These are phyloP conservation scores for Xenoacremonium recifei DNA, from an alignment of 2,329 filamentous ascomycete species.

Conservation along the genomic window DNA sequence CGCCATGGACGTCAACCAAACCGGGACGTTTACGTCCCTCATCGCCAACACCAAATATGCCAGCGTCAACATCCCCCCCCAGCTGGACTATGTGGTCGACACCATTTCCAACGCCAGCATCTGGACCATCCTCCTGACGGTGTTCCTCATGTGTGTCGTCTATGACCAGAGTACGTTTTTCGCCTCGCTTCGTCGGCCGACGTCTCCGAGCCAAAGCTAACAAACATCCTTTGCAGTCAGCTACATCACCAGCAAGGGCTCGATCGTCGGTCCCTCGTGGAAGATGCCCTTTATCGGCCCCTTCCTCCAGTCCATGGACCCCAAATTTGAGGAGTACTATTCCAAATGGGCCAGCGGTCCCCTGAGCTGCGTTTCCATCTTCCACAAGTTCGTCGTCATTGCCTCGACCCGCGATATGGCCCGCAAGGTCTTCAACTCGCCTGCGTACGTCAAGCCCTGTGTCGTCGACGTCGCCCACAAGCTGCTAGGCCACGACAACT, in stretches of 20 bases:
- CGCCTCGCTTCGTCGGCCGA: neutral
- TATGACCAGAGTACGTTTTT: constrained; percentile 83
- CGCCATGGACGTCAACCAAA: constrained; percentile 56
- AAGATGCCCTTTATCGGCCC: constrained; percentile 92
- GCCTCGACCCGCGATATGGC: constrained; percentile 93
- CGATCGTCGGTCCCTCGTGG: constrained; percentile 70
- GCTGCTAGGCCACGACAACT: constrained; percentile 87
- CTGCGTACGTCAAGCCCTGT: constrained; percentile 87
- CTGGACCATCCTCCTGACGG: constrained; percentile 64
- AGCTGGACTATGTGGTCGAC: constrained; percentile 55
- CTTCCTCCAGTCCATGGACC: constrained; percentile 88
- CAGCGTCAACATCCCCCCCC: constrained; percentile 50
- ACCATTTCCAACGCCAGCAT: constrained; percentile 55
- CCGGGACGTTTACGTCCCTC: constrained; percentile 67
- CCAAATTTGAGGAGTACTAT: constrained; percentile 88
- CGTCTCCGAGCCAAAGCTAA: constrained; percentile 15
- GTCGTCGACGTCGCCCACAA: constrained; percentile 94
- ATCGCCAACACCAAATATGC: constrained; percentile 59
- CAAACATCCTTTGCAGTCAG: constrained; percentile 52
- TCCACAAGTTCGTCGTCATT: constrained; percentile 99
- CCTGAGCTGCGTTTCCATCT: constrained; percentile 95
- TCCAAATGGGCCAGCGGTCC: constrained; percentile 89
- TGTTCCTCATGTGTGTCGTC: constrained; percentile 68
- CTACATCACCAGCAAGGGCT: constrained; percentile 73
- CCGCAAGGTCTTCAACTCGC: constrained; percentile 95